Evolutionary conservation across 345 rosid genomes (phyloP).

Genomic region (Alliaria petiolata): DNA sequence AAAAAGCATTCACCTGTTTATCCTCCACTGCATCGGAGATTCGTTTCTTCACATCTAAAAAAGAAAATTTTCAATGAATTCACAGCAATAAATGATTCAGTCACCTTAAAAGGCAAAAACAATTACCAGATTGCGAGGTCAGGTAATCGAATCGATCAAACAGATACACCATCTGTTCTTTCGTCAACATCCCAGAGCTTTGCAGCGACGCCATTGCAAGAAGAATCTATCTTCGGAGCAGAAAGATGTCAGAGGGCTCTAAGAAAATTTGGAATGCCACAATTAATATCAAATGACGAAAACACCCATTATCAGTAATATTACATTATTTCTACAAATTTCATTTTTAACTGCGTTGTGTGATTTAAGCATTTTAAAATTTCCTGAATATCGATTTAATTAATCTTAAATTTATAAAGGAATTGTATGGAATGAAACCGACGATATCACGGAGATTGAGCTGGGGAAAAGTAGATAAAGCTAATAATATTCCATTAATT

Average conservation of each 20-base stretch:
- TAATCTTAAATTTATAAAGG: not conserved
- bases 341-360: too few relatives aligned
- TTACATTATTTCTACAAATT: too few relatives aligned
- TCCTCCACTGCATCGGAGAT: conserved; percentile 73
- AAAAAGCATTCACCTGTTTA: conserved; percentile 46
- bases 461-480: not conserved
- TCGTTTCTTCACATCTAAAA: conserved; percentile 72
- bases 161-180: conserved; percentile 61
- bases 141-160: conserved; percentile 65
- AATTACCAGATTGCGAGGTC: conserved; percentile 57
- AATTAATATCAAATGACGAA: not conserved
- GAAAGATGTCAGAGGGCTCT: not conserved
- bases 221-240: not conserved
- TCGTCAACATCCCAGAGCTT: conserved; percentile 53
- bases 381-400: not conserved
- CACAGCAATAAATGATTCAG: not conserved
- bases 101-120: not conserved
- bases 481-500: not conserved
- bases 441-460: not conserved
- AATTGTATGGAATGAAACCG: not conserved
- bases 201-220: conserved; percentile 31
- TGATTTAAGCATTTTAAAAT: not conserved
- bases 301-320: not conserved
- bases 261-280: not conserved
- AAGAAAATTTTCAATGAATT: not conserved